phyloP scores from a whole-genome alignment of 441 rosid species.

The Cnidoscolus chayamansa region DNA sequence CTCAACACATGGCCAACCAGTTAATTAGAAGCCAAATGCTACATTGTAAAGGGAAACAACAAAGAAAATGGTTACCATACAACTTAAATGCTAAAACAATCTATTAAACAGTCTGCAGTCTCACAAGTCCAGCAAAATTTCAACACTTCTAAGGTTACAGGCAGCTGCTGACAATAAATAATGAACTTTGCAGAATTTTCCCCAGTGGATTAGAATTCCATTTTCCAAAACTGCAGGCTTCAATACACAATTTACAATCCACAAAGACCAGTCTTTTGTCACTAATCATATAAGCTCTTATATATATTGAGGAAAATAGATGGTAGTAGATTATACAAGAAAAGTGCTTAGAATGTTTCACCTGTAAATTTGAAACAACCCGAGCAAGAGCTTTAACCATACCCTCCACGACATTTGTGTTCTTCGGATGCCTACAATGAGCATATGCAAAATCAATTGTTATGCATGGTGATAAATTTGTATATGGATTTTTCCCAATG shows the following conservation, averaged over 20 bases:
- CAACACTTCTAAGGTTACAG: constrained; percentile 1
- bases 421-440: constrained; percentile 78
- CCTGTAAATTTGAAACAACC: constrained; percentile 97
- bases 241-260: neutral
- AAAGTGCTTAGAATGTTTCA: constrained; percentile 30
- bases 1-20: neutral
- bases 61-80: neutral
- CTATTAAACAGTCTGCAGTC: neutral
- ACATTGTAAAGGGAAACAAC: neutral
- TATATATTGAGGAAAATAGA: constrained; percentile 9
- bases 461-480: constrained; percentile 12
- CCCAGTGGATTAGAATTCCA: neutral
- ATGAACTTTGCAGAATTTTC: neutral
- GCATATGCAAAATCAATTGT: constrained; percentile 26
- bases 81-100: neutral
- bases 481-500: neutral
- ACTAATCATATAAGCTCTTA: constrained; percentile 7
- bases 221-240: constrained; percentile 1
- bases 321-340: neutral
- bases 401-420: constrained; percentile 96
- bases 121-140: neutral
- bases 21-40: constrained; percentile 1
- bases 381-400: constrained; percentile 99
- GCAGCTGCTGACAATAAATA: neutral
- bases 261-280: constrained; percentile 5